Conservation (phyloP, 768 basidiomycete genomes). For the Austroboletus eburneus region DNA sequence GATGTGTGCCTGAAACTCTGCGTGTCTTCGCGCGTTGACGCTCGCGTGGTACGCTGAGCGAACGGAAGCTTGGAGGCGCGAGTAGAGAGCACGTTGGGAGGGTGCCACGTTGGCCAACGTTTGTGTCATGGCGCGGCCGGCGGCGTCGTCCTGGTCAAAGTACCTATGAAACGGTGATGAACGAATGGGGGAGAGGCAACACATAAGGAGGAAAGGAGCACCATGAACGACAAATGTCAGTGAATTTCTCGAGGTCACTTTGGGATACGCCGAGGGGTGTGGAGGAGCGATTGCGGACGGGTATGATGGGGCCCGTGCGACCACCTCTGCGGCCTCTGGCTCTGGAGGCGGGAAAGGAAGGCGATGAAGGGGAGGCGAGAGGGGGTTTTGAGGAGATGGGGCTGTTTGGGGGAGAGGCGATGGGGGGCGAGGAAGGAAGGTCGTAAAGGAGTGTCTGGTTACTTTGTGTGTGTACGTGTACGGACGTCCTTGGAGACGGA, state of each 20-base stretch:
- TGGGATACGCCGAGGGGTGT: constrained; percentile 65
- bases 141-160: constrained; percentile 74
- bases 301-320: constrained; percentile 47
- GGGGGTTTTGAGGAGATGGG: constrained; percentile 38
- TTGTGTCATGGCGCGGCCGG: constrained; percentile 78
- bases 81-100: constrained; percentile 82
- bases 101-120: constrained; percentile 76
- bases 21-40: constrained; percentile 67
- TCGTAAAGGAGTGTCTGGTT: constrained; percentile 72
- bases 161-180: constrained; percentile 52
- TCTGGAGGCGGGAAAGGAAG: constrained; percentile 47
- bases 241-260: constrained; percentile 75
- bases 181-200: background rate
- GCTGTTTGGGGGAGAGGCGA: constrained; percentile 53
- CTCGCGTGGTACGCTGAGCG: constrained; percentile 82
- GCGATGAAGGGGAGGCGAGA: constrained; percentile 54
- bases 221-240: constrained; percentile 76
- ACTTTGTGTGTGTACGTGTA: constrained; percentile 40
- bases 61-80: constrained; percentile 81
- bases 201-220: constrained; percentile 30
- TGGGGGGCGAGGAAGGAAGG: constrained; percentile 56
- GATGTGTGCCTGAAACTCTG: constrained; percentile 84
- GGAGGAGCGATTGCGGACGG: constrained; percentile 56
- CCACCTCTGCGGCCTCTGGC: constrained; percentile 47
- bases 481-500: constrained; percentile 43